phyloP scores from a whole-genome alignment of 1,284 basidiomycete species.

The Ganoderma boninense region DNA sequence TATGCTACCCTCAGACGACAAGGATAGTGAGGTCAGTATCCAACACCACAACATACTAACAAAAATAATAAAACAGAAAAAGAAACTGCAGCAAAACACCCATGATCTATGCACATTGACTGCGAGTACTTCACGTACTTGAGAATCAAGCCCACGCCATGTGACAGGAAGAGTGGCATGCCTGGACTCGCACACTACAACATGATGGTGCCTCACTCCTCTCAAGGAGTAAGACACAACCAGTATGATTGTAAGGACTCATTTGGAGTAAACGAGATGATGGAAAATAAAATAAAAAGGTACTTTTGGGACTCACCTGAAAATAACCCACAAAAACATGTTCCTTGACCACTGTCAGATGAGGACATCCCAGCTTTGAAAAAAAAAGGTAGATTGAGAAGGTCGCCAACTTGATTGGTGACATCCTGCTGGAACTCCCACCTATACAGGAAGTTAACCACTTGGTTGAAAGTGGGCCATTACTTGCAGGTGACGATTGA shows the following conservation, averaged over 20 bases:
- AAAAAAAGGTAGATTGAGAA: constrained; percentile 16
- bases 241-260: background rate
- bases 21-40: background rate
- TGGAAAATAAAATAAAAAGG: background rate
- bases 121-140: background rate
- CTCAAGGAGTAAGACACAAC: background rate
- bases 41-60: too few relatives aligned
- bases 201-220: background rate
- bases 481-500: too few relatives aligned
- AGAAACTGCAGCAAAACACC: too few relatives aligned
- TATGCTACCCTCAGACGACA: background rate
- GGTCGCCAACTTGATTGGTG: constrained; percentile 15
- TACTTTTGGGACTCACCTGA: background rate
- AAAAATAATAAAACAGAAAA: too few relatives aligned
- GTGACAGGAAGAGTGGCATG: background rate
- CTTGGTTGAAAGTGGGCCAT: too few relatives aligned
- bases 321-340: background rate
- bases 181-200: background rate
- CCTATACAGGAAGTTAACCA: constrained; percentile 14
- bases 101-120: background rate
- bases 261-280: background rate
- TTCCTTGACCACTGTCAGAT: too few relatives aligned
- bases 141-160: background rate
- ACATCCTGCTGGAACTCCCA: constrained; percentile 4
- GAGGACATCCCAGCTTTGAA: background rate